Conservation (phyloP, 495 filamentous ascomycete genomes). For the Paragyromitra xinjiangensis region DNA sequence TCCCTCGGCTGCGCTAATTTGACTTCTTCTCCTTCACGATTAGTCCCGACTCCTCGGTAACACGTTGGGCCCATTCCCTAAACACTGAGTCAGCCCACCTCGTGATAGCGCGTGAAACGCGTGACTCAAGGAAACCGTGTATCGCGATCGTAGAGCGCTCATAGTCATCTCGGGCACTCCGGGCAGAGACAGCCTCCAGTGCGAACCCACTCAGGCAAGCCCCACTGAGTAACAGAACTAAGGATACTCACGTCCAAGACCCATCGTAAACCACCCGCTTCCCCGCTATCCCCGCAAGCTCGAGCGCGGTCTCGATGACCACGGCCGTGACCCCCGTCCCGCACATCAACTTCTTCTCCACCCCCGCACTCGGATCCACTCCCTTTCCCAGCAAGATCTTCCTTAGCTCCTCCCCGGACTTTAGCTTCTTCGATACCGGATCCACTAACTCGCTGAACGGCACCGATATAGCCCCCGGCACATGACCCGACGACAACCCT, state of each 20-base stretch:
- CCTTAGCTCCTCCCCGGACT: slow-evolving; percentile 74
- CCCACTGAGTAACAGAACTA: background rate
- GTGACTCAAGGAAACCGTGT: slow-evolving; percentile 29
- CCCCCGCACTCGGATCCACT: slow-evolving; percentile 66
- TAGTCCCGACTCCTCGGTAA: slow-evolving; percentile 67
- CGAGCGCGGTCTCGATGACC: slow-evolving; percentile 86
- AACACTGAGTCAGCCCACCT: slow-evolving; percentile 23
- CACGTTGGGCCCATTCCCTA: slow-evolving; percentile 81
- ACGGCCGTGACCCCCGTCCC: slow-evolving; percentile 96
- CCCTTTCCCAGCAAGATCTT: slow-evolving; percentile 80
- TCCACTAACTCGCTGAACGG: slow-evolving; percentile 83
- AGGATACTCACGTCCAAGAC: slow-evolving; percentile 89
- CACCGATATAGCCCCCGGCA: slow-evolving; percentile 81
- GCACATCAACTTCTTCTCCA: slow-evolving; percentile 85
- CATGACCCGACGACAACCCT: slow-evolving; percentile 84
- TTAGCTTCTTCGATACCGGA: slow-evolving; percentile 79
- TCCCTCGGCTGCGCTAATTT: slow-evolving; percentile 11
- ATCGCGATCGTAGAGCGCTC: background rate
- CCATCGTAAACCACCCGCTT: slow-evolving; percentile 89
- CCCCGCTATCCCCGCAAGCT: slow-evolving; percentile 76
- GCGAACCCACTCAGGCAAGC: background rate
- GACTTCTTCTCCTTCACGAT: slow-evolving; percentile 64
- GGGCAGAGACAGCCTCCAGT: background rate
- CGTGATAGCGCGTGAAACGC: slow-evolving; percentile 16
- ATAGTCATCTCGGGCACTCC: background rate